phyloP scores from a whole-genome alignment of 805 yeast species.

The Peterozyma toletana region DNA sequence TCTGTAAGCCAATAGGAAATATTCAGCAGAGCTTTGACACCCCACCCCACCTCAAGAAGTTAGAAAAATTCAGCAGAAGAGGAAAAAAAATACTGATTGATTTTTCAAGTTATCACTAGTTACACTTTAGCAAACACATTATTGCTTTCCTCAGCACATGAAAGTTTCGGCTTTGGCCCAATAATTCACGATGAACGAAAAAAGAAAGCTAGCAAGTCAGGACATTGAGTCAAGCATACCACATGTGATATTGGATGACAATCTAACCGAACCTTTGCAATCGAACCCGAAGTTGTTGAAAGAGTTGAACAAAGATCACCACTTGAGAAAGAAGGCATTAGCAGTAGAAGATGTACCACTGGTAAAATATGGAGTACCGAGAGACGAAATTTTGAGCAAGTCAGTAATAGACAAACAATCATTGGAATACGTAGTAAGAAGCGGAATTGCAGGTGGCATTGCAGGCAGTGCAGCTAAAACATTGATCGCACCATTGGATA shows the following conservation, averaged over 20 bases:
- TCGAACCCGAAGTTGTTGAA: background rate
- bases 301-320: constrained; percentile 6
- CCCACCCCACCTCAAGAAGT: too few species aligned
- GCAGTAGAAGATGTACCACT: too few species aligned
- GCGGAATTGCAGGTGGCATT: constrained; percentile 90
- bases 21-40: too few species aligned
- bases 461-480: constrained; percentile 98
- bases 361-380: too few species aligned
- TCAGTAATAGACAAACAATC: constrained; percentile 54
- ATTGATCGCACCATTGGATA: constrained; percentile 87
- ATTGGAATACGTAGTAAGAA: constrained; percentile 68
- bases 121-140: too few species aligned
- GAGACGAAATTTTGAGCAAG: too few species aligned
- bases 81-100: too few species aligned
- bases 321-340: background rate
- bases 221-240: background rate
- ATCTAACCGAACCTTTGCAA: constrained; percentile 3
- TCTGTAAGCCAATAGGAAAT: too few species aligned
- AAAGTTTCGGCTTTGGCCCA: background rate
- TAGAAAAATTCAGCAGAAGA: too few species aligned
- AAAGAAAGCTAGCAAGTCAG: background rate
- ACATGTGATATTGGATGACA: constrained; percentile 5
- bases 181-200: constrained; percentile 2
- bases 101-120: too few species aligned
- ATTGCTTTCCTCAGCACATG: background rate